Evolutionary conservation across 2,329 filamentous ascomycete species (phyloP).

Genomic region (Aureobasidium namibiae): DNA sequence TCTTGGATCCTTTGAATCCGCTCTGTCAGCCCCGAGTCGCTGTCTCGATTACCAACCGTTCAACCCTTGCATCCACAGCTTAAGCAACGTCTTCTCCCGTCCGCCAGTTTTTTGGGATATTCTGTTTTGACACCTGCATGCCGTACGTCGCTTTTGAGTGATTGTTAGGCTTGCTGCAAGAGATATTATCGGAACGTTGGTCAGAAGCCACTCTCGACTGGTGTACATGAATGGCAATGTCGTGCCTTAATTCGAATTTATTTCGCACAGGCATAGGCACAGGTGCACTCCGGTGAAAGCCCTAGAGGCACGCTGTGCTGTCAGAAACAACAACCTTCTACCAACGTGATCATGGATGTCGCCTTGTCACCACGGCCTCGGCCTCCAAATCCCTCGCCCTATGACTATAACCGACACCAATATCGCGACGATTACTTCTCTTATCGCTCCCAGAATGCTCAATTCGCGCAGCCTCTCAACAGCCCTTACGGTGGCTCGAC

Average conservation of each 20-base stretch:
- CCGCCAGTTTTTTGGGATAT: not conserved
- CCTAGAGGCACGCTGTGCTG: conserved; percentile 11
- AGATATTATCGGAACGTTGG: conserved; percentile 11
- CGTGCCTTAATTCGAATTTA: conserved; percentile 11
- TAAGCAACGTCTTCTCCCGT: not conserved
- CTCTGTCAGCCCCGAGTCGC: not conserved
- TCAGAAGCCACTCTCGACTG: not conserved
- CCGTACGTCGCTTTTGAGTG: conserved; percentile 10
- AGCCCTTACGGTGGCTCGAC: conserved; percentile 5
- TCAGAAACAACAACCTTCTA: not conserved
- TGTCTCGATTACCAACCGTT: not conserved
- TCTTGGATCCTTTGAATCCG: not conserved
- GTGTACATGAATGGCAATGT: conserved; percentile 12
- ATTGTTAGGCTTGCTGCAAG: conserved; percentile 8
- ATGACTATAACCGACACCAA: conserved; percentile 3
- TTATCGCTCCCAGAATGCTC: not conserved
- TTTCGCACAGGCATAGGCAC: conserved; percentile 29
- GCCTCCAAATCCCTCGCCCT: conserved; percentile 16
- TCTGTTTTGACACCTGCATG: conserved; percentile 18
- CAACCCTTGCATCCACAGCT: conserved; percentile 7
- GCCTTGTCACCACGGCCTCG: conserved; percentile 12
- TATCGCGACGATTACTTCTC: conserved; percentile 15
- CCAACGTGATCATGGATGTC: not conserved
- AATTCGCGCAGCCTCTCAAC: conserved; percentile 13
- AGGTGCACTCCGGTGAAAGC: conserved; percentile 23